Conservation (phyloP, 1,139 yeast species). For the Pichia sp. region DNA sequence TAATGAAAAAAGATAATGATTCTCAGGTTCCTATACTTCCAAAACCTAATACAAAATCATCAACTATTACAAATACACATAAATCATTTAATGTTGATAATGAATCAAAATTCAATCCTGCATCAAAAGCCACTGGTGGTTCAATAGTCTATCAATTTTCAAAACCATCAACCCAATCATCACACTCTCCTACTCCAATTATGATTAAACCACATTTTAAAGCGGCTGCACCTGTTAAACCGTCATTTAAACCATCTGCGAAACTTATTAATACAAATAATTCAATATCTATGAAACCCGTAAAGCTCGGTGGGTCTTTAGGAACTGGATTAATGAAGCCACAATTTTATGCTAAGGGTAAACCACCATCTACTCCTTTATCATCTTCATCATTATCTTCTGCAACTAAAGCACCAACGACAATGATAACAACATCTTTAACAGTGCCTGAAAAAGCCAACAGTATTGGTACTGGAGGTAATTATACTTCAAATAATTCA, state of each 20-base stretch:
- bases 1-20: too few species aligned
- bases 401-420: too few species aligned
- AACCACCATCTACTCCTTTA: too few species aligned
- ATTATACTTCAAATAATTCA: too few species aligned
- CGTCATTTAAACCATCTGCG: constrained; percentile 9
- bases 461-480: too few species aligned
- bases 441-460: too few species aligned
- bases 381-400: too few species aligned
- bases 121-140: constrained; percentile 6
- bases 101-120: too few species aligned
- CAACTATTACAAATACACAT: too few species aligned
- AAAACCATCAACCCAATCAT: neutral
- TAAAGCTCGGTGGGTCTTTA: neutral
- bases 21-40: neutral
- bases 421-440: too few species aligned
- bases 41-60: neutral
- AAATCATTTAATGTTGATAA: too few species aligned
- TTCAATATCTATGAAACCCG: neutral
- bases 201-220: constrained; percentile 2
- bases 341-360: constrained; percentile 15
- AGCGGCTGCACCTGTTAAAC: constrained; percentile 4
- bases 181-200: neutral
- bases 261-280: constrained; percentile 7
- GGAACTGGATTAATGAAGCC: constrained; percentile 9
- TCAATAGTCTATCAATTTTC: constrained; percentile 13